phyloP scores from a whole-genome alignment of 257 asterid genomes.

The Rubia yunnanensis region DNA sequence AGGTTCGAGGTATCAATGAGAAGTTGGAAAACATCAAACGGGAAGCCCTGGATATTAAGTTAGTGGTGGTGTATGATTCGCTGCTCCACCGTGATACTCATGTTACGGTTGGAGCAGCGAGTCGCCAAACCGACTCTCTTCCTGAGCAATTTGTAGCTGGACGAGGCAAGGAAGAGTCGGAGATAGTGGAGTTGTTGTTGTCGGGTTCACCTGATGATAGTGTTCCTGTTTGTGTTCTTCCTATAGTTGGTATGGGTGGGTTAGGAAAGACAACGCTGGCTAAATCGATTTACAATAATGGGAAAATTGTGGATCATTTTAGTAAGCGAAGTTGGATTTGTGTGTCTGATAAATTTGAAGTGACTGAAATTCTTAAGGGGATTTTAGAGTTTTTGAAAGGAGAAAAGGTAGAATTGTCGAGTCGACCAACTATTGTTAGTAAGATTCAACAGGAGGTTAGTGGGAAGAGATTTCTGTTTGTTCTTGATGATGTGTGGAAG shows the following conservation, averaged over 20 bases:
- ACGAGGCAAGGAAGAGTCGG: neutral
- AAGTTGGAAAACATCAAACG: neutral
- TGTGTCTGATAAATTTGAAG: neutral
- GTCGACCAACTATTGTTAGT: neutral
- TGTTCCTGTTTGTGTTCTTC: neutral
- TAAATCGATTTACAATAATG: neutral
- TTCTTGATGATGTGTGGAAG: conserved; percentile 2
- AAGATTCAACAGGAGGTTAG: neutral
- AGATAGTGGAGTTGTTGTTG: neutral
- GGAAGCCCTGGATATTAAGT: neutral
- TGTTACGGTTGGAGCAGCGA: neutral
- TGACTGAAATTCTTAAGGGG: neutral
- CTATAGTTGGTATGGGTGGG: neutral
- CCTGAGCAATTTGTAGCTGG: neutral
- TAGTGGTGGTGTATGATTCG: neutral
- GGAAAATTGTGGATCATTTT: too few species aligned
- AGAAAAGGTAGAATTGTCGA: neutral
- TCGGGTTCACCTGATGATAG: neutral
- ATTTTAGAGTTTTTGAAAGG: neutral
- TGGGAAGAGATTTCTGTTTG: neutral
- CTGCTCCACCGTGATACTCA: too few species aligned
- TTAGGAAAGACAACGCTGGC: neutral
- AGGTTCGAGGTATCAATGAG: too few species aligned
- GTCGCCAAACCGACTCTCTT: neutral
- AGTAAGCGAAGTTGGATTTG: neutral